A percentile compares a stretch with the other conserved stretches of the same genome.
Evolutionary conservation across 2,329 filamentous ascomycete species (phyloP).

Genomic region (Nigrospora osmanthi): DNA sequence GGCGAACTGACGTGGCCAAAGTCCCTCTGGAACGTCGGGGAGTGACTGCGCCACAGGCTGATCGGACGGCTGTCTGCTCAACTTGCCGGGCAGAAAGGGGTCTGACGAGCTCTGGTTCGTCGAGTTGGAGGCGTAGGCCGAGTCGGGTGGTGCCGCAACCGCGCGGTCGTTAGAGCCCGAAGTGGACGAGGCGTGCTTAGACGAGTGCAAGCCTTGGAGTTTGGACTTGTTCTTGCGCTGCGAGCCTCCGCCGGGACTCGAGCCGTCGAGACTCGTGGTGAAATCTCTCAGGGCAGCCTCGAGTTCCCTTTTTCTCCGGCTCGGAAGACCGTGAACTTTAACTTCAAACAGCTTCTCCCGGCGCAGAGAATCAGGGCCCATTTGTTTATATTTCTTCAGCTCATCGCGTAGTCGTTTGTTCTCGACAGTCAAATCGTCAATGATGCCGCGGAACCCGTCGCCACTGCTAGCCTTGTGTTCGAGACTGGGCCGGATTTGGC

Average conservation of each 20-base stretch:
- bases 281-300: slow-evolving; percentile 68
- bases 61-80: slow-evolving; percentile 30
- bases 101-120: slow-evolving; percentile 37
- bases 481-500: slow-evolving; percentile 17
- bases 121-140: slow-evolving; percentile 63
- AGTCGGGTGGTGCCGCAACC: slow-evolving; percentile 42
- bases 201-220: slow-evolving; percentile 31
- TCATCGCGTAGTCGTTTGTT: slow-evolving; percentile 73
- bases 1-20: slow-evolving; percentile 52
- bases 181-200: slow-evolving; percentile 43
- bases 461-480: slow-evolving; percentile 49
- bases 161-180: slow-evolving; percentile 37
- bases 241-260: slow-evolving; percentile 30
- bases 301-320: slow-evolving; percentile 67
- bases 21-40: slow-evolving; percentile 61
- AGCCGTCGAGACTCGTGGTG: slow-evolving; percentile 52
- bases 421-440: slow-evolving; percentile 79
- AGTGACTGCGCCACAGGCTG: slow-evolving; percentile 63
- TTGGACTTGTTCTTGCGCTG: slow-evolving; percentile 34
- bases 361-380: slow-evolving; percentile 57
- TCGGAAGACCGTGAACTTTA: slow-evolving; percentile 65
- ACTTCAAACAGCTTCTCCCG: slow-evolving; percentile 80
- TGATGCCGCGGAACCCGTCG: slow-evolving; percentile 74
- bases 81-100: slow-evolving; percentile 23
- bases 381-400: slow-evolving; percentile 62